Evolutionary conservation across 2,329 filamentous ascomycete species (phyloP), one percentile per base, ranked within the genome.

Genomic region (Fusarium pseudoanthophilum): DNA sequence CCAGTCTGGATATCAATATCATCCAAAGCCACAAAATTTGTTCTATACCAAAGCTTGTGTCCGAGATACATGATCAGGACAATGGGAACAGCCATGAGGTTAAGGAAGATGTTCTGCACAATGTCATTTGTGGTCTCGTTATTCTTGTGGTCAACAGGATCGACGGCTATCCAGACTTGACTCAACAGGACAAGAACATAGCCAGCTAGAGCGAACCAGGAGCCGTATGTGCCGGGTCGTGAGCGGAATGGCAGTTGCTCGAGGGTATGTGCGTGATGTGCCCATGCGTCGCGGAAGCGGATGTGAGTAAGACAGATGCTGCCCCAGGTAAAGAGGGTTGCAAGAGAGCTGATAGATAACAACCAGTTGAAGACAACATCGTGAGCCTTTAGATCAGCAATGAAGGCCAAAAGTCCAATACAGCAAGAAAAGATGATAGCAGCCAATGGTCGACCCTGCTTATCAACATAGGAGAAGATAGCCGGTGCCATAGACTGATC

Each of bases 251-350:
- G 92, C 9, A 98, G 86, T 75, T 97, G 93, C 64, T 90, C 86
- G 28, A 95, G 84, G 21, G 85, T 87, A 79, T 92, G 92, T 43
- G 92, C 92, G 66, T 91, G 88, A 11, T 84, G 78, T 39, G 85
- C 86, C 94, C 94, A 97, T 14, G 91, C 93, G 21, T 85, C 84
- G 71, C 95, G 93, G 88, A 97, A 98, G 51, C 95, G 93, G 78
- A 97, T 97, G 82, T 98, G 95, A n/a, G 92, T 89, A 9, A 97
- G 85, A 81, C 94, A 97, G 80, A 97, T 95, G 73, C 92, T 93
- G 55, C 87, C 90, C 93, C 93, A 95, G 7, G 92, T 94, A 84
- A 95, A 93, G 78, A 94, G 88, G 32, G 88, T 91, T 8, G 91
- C 92, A 21, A 95, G 87, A 57, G 91, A 92, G 4, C 91, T 93